Evolutionary conservation across 164 flowering plant genomes (phyloP), one percentile per base, ranked within the genome.

Genomic region (Stephania japonica): DNA sequence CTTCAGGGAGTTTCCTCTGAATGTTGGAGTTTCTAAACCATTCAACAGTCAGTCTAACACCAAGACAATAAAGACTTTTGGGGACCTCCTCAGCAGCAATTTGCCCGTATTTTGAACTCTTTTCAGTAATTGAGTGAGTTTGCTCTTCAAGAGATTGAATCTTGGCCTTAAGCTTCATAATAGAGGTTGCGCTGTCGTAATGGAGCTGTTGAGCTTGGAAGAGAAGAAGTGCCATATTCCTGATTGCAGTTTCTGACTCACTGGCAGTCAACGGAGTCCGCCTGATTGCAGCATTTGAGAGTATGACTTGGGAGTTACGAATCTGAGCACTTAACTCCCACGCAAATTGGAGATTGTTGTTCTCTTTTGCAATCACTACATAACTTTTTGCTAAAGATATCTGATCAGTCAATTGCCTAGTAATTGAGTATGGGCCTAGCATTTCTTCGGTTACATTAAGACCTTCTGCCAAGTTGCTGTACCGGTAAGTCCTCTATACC

Each of bases 31-130:
- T 87, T 72, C 50, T 76, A 77, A 88, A 88, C 97, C 95, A 90
- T 74, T 89, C 92, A 63, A 81, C 78, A 3, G 94, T 86, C 53
- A 92, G 76, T 44, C 84, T 80, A 74, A 90, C 80, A 61, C 95
- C 94, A 67, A 92, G 88, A 72, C 95, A 92, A 78, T 87, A 90
- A 19, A 92, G 83, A 73, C 94, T 85, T 75, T 90, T 90, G 1
- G 97, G 95, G 56, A 92, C 87, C 81, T 88, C 95, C 78, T 92
- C 97, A 19, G 95, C 97, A 38, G 95, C 95, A 23, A 90, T 88
- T 78, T 92, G 97, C 16, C 94, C 91, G 79, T 84, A 86, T 76
- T 88, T 89, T 27, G 88, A 81, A 74, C 92, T 92, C 75, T 89
- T 89, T 70, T 88, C 92, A 53, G 24, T 83, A 23, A 85, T 80